Base-by-base conservation (phyloP, 1,139 yeast genomes). In the Suhomyces bribrorum region DNA sequence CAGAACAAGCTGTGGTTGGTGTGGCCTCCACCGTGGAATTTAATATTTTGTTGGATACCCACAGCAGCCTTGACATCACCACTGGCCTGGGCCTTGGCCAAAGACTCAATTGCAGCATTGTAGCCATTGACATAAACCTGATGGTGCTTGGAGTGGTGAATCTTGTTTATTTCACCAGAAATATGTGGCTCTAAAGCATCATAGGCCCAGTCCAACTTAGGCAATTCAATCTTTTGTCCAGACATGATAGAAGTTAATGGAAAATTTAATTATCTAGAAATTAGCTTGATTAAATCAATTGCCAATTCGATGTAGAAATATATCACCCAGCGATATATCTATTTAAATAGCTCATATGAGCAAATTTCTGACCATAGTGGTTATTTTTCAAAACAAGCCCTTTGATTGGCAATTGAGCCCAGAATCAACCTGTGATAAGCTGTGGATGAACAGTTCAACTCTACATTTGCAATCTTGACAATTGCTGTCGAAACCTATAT, bases 1-100 rank as follows among this genome's bases (percentile, higher is more conserved):
- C 74, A 69, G 59, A 69, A 69, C 44, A 68, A 60, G 37, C 64
- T 59, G 45, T 69, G 75, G 61, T 69, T 69, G 39, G 68, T 64
- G 57, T 68, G 66, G 24, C 75, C 75, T 34, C 75, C 75, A 37
- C 73, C 74, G 45, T 67, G 67, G 59, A 69, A 69, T 45, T 67
- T 68, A 59, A 69, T 66, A 42, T 57, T 56, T 45, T 67, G 65
- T 43, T 65, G 69, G 45, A 66, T 57, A 40, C 58, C 69, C 32
- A 68, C 56, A 43, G 67, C 59, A 41, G 60, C 58, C 47, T 60
- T 62, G 37, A 68, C 67, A 39, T 69, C 72, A 7, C 69, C 70
- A 37, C 63, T 61, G 31, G 57, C 52, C 43, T 59, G 51, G 40
- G 72, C 72, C 43, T 56, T 63, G 26, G 61, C 59, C 26, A 59